phyloP scores from a whole-genome alignment of 148 eudicot genomes.

The Rhododendron mucronatum region DNA sequence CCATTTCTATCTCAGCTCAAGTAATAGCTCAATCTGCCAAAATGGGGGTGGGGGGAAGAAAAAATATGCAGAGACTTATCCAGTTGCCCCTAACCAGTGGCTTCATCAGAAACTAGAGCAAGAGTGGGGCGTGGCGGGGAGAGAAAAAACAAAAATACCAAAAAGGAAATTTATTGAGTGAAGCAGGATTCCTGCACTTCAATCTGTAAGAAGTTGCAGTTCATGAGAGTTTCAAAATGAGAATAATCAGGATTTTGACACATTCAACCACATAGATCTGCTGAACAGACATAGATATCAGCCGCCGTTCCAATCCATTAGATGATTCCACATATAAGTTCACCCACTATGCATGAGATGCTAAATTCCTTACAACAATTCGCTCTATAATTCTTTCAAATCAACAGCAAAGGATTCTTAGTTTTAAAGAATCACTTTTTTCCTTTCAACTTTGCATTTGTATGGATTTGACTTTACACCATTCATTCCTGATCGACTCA shows the following conservation, averaged over 20 bases:
- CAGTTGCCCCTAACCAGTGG: not conserved
- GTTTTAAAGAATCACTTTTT: not conserved
- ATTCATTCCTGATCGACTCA: not conserved
- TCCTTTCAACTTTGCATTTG: not conserved
- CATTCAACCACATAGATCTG: not conserved
- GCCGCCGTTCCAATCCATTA: not conserved
- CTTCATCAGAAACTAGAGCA: not conserved
- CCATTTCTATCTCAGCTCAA: not conserved
- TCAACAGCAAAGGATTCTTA: not conserved
- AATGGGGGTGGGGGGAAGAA: not conserved
- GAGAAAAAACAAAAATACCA: not conserved
- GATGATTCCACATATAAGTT: not conserved
- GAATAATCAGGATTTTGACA: not conserved
- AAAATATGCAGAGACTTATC: not conserved
- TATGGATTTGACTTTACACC: not conserved
- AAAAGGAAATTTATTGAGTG: not conserved
- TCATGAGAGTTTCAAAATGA: not conserved
- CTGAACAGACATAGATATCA: not conserved
- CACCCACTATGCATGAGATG: not conserved
- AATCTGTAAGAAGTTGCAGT: not conserved
- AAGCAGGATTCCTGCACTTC: not conserved
- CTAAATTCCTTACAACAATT: not conserved
- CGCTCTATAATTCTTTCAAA: not conserved
- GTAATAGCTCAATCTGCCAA: not conserved
- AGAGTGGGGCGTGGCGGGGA: no score